Evolutionary conservation across 345 rosid species (phyloP).

Genomic region (sweet orange (Citrus sinensis)): DNA sequence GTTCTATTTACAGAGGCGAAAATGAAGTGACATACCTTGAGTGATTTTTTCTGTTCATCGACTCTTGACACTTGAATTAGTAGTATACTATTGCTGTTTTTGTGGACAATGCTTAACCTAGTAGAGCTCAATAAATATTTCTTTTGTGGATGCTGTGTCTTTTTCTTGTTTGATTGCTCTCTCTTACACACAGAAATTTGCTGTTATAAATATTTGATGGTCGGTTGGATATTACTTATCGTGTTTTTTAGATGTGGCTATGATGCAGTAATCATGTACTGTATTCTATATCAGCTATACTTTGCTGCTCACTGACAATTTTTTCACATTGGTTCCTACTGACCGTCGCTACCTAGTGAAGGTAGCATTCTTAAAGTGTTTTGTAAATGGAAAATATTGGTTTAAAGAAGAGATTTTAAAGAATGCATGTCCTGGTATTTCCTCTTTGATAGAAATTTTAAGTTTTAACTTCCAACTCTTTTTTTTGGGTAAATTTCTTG

Average conservation of each 20-base stretch:
- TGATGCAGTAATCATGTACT: background rate
- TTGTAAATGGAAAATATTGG: background rate
- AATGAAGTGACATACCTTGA: conserved; percentile 59
- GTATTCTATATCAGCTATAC: background rate
- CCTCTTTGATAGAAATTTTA: background rate
- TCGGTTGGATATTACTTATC: background rate
- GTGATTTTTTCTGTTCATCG: background rate
- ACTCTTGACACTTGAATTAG: background rate
- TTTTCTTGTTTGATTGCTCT: background rate
- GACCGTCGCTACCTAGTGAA: background rate
- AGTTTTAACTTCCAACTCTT: background rate
- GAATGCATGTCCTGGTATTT: background rate
- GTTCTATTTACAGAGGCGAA: conserved; percentile 88
- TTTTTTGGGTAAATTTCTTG: background rate
- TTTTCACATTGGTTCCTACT: background rate
- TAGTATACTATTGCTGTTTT: background rate
- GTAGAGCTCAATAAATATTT: conserved; percentile 4
- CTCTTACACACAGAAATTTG: background rate
- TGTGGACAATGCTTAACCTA: background rate
- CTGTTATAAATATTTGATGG: background rate
- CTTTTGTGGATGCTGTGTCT: background rate
- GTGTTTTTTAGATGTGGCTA: background rate
- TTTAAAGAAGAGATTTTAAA: background rate
- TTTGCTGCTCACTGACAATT: background rate
- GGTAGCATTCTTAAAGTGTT: background rate